Percentiles rank a stretch among this genome's conserved stretches.
Conservation (phyloP, 1,284 basidiomycete genomes). For the Agaricales sp. region DNA sequence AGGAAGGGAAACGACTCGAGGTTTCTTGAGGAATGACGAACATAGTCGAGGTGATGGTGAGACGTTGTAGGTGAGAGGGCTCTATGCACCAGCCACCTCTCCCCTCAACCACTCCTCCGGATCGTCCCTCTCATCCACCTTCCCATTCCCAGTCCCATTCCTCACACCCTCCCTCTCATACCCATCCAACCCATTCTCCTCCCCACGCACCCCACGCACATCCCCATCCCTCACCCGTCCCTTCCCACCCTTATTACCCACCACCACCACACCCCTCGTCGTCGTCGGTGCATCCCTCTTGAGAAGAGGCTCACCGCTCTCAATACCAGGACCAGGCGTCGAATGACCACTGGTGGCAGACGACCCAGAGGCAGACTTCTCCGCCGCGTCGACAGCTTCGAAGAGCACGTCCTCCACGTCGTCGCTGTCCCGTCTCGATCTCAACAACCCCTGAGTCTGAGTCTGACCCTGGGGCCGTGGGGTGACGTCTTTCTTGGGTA, state of each 20-base stretch:
- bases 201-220: too few relatives aligned
- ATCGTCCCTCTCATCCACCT: not conserved
- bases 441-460: constrained; percentile 1
- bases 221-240: too few relatives aligned
- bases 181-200: too few relatives aligned
- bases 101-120: not conserved
- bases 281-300: too few relatives aligned
- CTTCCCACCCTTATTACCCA: too few relatives aligned
- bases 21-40: not conserved
- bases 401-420: constrained; percentile 24
- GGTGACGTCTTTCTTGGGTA: not conserved
- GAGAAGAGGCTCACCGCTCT: too few relatives aligned
- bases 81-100: not conserved
- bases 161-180: too few relatives aligned
- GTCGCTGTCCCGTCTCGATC: constrained; percentile 2
- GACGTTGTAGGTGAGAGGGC: not conserved
- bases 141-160: not conserved
- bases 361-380: constrained; percentile 21
- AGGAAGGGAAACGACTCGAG: not conserved
- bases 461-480: constrained; percentile 2
- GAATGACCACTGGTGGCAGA: not conserved
- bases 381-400: constrained; percentile 33
- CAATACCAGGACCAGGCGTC: not conserved
- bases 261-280: too few relatives aligned
- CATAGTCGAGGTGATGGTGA: not conserved